Conservation (phyloP, 1,139 yeast species). For the Zygoascus meyerae region DNA sequence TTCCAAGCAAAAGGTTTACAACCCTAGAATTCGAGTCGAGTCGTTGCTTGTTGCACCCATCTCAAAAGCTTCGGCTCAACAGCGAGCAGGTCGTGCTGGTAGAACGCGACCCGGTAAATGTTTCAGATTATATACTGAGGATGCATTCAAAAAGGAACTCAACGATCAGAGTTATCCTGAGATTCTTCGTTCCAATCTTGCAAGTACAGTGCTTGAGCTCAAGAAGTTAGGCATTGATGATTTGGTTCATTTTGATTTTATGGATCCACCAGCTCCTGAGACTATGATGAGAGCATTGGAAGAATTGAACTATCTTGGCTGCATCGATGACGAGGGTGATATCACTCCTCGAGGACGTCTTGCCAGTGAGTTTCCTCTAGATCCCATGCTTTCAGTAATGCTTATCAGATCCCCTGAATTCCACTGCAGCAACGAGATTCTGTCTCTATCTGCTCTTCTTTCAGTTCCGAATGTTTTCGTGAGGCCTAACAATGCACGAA, state of each 20-base stretch:
- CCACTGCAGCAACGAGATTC: constrained; percentile 80
- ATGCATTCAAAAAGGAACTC: constrained; percentile 89
- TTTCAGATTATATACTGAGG: constrained; percentile 92
- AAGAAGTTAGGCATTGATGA: constrained; percentile 94
- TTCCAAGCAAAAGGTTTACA: constrained; percentile 92
- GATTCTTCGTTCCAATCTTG: constrained; percentile 81
- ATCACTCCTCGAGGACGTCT: constrained; percentile 82
- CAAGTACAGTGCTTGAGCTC: constrained; percentile 86
- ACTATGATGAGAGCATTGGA: constrained; percentile 99
- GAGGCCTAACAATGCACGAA: constrained; percentile 82
- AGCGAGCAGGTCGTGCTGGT: constrained; percentile 99
- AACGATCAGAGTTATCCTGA: constrained; percentile 96
- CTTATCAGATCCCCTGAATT: constrained; percentile 81
- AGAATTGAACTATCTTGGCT: constrained; percentile 82
- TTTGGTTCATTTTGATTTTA: constrained; percentile 93
- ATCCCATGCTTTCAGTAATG: constrained; percentile 93
- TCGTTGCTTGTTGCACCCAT: constrained; percentile 92
- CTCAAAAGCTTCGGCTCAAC: constrained; percentile 96
- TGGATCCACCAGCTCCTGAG: constrained; percentile 99
- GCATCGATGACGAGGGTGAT: constrained; percentile 89
- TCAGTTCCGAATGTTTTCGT: constrained; percentile 94
- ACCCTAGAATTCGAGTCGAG: constrained; percentile 94
- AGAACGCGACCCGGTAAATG: constrained; percentile 99
- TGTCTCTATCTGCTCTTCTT: constrained; percentile 82
- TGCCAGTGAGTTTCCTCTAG: constrained; percentile 91